Evolutionary conservation across 2,329 filamentous ascomycete species (phyloP), one percentile per base, ranked within the genome.

Genomic region (Leptosphaerulina australis): DNA sequence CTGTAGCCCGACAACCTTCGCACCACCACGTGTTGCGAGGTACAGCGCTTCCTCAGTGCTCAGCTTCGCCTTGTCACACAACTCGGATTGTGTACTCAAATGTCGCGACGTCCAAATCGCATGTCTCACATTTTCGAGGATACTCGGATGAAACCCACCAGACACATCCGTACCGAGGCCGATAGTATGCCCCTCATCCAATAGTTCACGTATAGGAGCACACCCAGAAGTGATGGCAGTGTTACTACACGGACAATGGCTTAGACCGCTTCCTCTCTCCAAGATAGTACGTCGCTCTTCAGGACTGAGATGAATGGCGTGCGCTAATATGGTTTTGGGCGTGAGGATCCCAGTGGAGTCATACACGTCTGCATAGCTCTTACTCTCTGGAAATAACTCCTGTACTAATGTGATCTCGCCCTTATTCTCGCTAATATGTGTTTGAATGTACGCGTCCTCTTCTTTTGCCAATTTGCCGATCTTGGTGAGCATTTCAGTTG

Each of bases 81-180:
- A 31, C 2, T 37, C 39, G 0, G 54, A 56, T 5, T 73, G 69
- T 79, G 90, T 83, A 18, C 87, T 82, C 36, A 88, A 76, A 77
- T 88, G 85, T 22, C 92, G 78, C 57, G 86, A 90, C 1, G 93
- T 90, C 54, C 96, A 81, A 40, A 85, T 82, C 0, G 93, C 91
- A 66, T 94, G 89, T 11, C 92, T 77, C 33, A 87, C 90, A n/a
- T 90, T 86, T 59, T 94, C 89, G 0, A 97, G 81, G 8, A 97
- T 83, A 53, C 85, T 90, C 0, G 90, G 81, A 46, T 85, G 89
- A 70, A 93, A 97, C 0, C 94, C 94, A 2, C 93, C 94, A 62
- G 85, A 89, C 50, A 97, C 85, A 71, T 99, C 94, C 0, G 93
- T 97, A 0, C 94, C 94, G 0, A 99, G 76, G 0, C 94, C 93